Conservation (phyloP, 495 filamentous ascomycete species). For the Cercophora newfieldiana region DNA sequence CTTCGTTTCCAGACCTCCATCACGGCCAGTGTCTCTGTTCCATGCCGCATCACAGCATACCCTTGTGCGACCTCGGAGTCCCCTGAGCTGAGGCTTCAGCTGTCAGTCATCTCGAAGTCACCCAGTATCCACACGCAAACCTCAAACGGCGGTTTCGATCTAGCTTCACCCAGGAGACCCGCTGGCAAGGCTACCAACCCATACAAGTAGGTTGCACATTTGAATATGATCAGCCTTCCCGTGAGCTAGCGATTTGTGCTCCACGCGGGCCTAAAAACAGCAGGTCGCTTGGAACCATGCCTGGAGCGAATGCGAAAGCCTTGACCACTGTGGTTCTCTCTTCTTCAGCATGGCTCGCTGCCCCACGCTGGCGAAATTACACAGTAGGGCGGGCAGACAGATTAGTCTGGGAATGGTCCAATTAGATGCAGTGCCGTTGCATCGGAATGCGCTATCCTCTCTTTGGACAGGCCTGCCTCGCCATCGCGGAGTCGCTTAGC, state of each 20-base stretch:
- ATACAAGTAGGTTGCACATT: too few relatives aligned
- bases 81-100: background rate
- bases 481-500: background rate
- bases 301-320: too few relatives aligned
- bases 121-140: background rate
- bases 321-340: background rate
- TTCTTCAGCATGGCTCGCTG: background rate
- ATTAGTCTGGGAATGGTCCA: background rate
- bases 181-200: background rate
- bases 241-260: background rate
- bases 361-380: background rate
- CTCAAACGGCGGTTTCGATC: background rate
- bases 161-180: background rate
- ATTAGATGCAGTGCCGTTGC: slow-evolving; percentile 13
- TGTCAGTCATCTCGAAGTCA: too few relatives aligned
- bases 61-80: background rate
- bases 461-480: background rate
- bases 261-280: background rate
- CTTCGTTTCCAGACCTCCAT: background rate
- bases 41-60: background rate
- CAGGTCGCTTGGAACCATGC: background rate
- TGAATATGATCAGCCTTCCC: background rate
- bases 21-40: background rate
- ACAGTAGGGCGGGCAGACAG: background rate
- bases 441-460: slow-evolving; percentile 15